A percentile compares a stretch with the other conserved stretches of the same genome.
These are phyloP conservation scores for Phytophthora fragariaefolia DNA, from an alignment of 352 stramenopile species.

Conservation along the genomic window DNA sequence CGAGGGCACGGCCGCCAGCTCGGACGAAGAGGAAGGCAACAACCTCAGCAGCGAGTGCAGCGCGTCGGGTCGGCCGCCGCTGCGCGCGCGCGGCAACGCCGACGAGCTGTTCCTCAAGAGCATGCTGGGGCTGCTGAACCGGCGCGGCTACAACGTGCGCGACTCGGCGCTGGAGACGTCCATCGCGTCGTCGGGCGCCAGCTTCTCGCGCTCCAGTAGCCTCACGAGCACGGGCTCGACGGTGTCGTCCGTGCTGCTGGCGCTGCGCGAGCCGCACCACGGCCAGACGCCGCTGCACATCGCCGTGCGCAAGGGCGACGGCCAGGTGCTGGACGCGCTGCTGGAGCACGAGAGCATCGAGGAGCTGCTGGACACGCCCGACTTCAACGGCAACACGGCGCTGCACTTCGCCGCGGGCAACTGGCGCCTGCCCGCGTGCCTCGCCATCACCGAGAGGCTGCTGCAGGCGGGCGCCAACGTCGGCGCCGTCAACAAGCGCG, in stretches of 20 bases:
- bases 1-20: conserved; percentile 26
- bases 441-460: conserved; percentile 55
- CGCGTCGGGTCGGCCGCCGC: conserved; percentile 14
- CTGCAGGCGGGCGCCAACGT: conserved; percentile 64
- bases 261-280: conserved; percentile 75
- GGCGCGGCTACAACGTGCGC: conserved; percentile 84
- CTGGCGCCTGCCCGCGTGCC: conserved; percentile 55
- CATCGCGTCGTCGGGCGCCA: conserved; percentile 54
- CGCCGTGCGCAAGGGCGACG: conserved; percentile 74
- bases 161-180: conserved; percentile 68
- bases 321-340: conserved; percentile 73
- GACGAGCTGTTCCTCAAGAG: conserved; percentile 76
- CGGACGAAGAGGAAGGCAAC: conserved; percentile 34
- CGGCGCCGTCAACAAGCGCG: conserved; percentile 61
- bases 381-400: conserved; percentile 85
- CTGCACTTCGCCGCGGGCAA: conserved; percentile 79
- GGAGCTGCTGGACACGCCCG: conserved; percentile 69
- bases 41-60: conserved; percentile 13
- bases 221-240: conserved; percentile 67
- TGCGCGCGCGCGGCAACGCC: conserved; percentile 32
- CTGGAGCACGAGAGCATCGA: conserved; percentile 74
- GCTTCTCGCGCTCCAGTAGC: conserved; percentile 48
- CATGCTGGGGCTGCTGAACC: conserved; percentile 81
- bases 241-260: conserved; percentile 74
- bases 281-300: conserved; percentile 83